Evolutionary conservation across 169 alveolate genomes (phyloP).

Genomic region (Plasmodium adleri): DNA sequence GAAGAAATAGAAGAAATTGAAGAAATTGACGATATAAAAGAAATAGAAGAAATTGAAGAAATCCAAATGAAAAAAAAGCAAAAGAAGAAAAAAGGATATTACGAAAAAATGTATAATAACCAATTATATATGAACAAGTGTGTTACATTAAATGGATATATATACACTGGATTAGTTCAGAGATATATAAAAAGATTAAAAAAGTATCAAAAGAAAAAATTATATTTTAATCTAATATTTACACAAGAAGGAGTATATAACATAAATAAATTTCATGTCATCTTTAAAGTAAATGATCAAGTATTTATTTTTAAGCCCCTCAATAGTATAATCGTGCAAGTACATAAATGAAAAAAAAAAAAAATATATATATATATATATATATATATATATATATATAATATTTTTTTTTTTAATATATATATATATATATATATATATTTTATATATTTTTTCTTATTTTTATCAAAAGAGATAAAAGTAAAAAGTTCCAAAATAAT

Average conservation of each 20-base stretch:
- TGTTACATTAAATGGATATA: slow-evolving; percentile 41
- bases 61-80: background rate
- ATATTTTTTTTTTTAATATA: background rate
- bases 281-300: slow-evolving; percentile 23
- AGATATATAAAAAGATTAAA: slow-evolving; percentile 49
- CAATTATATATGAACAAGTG: slow-evolving; percentile 5
- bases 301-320: slow-evolving; percentile 45
- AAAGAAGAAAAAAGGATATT: background rate
- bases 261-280: slow-evolving; percentile 53
- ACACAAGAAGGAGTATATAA: slow-evolving; percentile 59
- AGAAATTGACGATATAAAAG: too few species aligned
- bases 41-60: too few species aligned
- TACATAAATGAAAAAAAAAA: slow-evolving; percentile 21
- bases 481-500: too few species aligned
- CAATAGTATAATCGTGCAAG: slow-evolving; percentile 45
- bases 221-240: slow-evolving; percentile 56
- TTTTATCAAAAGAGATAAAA: background rate
- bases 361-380: slow-evolving; percentile 4
- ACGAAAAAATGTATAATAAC: slow-evolving; percentile 1
- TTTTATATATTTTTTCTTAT: background rate
- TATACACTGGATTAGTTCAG: slow-evolving; percentile 46
- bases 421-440: background rate
- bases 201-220: slow-evolving; percentile 32
- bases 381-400: background rate
- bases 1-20: too few species aligned